A percentile compares a stretch with the other conserved stretches of the same genome.
phyloP scores from a whole-genome alignment of 2,329 filamentous ascomycete genomes.

The Penicillium rolfsii region DNA sequence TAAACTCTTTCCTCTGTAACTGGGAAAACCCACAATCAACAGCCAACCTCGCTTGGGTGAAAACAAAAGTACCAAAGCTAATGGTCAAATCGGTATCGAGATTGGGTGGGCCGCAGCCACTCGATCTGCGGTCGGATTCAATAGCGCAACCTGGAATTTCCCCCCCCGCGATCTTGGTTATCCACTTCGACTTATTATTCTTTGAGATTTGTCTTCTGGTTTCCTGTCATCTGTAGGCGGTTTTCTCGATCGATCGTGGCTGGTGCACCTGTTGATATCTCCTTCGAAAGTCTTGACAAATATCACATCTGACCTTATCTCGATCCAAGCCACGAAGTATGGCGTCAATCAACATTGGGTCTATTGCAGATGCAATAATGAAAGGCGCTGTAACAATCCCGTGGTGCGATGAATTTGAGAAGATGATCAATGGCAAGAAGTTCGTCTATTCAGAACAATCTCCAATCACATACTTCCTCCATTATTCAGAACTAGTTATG shows the following conservation, averaged over 20 bases:
- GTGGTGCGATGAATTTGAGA: conserved; percentile 1
- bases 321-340: not conserved
- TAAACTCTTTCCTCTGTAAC: not conserved
- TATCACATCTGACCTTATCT: not conserved
- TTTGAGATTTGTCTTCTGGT: not conserved
- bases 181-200: not conserved
- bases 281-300: not conserved
- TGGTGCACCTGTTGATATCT: not conserved
- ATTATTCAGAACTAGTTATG: not conserved
- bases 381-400: not conserved
- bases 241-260: not conserved
- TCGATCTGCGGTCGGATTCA: not conserved
- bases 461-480: not conserved
- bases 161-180: not conserved
- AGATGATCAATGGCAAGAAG: conserved; percentile 5
- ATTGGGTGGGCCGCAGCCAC: not conserved
- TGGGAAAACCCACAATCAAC: not conserved
- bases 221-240: not conserved
- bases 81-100: not conserved
- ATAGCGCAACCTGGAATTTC: not conserved
- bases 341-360: not conserved
- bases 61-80: not conserved
- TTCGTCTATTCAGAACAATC: not conserved
- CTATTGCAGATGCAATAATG: not conserved
- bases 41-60: not conserved